Percentiles rank a stretch among this genome's conserved stretches.
Conservation (phyloP, 768 basidiomycete species). For the Kwoniella europaea region DNA sequence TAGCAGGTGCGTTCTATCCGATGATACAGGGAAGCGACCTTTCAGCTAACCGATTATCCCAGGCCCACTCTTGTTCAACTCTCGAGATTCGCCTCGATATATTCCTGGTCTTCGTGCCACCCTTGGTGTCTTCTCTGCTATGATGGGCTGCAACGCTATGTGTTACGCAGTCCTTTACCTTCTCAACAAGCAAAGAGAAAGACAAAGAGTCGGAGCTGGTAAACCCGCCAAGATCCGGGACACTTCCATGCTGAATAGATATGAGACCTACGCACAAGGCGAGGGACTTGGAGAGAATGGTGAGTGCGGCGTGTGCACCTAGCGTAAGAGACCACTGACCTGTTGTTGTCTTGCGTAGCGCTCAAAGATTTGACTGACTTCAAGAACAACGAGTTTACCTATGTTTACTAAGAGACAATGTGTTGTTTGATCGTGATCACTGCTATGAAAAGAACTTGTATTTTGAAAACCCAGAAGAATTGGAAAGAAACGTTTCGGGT, state of each 20-base stretch:
- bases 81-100: constrained; percentile 46
- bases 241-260: constrained; percentile 42
- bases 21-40: no score
- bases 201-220: constrained; percentile 49
- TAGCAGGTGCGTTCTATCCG: not conserved
- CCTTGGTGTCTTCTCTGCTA: constrained; percentile 45
- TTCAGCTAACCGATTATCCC: not conserved
- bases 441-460: no score
- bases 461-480: no score
- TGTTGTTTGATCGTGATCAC: no score
- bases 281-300: constrained; percentile 18
- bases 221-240: constrained; percentile 52
- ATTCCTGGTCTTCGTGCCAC: constrained; percentile 44
- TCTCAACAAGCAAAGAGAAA: constrained; percentile 49
- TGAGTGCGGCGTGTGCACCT: not conserved
- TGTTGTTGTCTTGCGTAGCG: not conserved
- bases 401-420: constrained; percentile 5
- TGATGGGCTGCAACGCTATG: constrained; percentile 35
- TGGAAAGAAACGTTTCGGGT: no score
- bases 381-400: constrained; percentile 25
- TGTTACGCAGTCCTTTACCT: constrained; percentile 40
- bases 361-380: constrained; percentile 20
- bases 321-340: no score
- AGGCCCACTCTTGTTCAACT: constrained; percentile 56
- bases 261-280: constrained; percentile 32